Conservation (phyloP, 2,329 filamentous ascomycete species). For the Alternaria burnsii region DNA sequence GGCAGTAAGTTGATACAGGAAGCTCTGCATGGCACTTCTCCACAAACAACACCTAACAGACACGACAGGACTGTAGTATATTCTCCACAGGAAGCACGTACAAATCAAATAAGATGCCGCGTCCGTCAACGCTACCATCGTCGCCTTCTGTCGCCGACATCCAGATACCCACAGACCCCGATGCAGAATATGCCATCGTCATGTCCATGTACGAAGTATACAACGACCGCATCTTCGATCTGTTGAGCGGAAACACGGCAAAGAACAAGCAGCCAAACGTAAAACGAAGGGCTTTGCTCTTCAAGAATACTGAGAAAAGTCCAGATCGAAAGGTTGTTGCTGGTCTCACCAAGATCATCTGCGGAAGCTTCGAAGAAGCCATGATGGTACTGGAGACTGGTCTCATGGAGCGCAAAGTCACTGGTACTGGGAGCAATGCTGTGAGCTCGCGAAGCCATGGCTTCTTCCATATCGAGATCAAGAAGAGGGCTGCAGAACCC, state of each 20-base stretch:
- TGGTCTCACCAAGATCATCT: slow-evolving; percentile 89
- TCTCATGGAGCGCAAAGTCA: slow-evolving; percentile 83
- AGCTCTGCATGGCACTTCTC: slow-evolving; percentile 24
- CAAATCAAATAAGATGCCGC: slow-evolving; percentile 66
- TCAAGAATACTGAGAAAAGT: slow-evolving; percentile 89
- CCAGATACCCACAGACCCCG: slow-evolving; percentile 70
- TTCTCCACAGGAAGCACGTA: slow-evolving; percentile 65
- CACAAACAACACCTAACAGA: slow-evolving; percentile 38
- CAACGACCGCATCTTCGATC: slow-evolving; percentile 96
- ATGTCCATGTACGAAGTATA: slow-evolving; percentile 99
- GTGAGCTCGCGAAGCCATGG: slow-evolving; percentile 92
- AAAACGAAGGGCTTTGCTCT: slow-evolving; percentile 81
- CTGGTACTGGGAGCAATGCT: slow-evolving; percentile 92
- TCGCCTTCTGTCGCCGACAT: slow-evolving; percentile 78
- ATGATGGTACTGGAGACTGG: slow-evolving; percentile 90
- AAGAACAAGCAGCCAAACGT: slow-evolving; percentile 61
- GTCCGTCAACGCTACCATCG: slow-evolving; percentile 75
- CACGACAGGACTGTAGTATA: slow-evolving; percentile 63
- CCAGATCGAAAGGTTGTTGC: slow-evolving; percentile 94
- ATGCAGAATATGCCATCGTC: slow-evolving; percentile 84
- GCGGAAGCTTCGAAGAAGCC: slow-evolving; percentile 81
- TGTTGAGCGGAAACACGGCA: slow-evolving; percentile 72
- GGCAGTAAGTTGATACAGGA: slow-evolving; percentile 50
- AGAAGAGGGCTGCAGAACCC: slow-evolving; percentile 72
- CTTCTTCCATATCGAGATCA: slow-evolving; percentile 95